Evolutionary conservation across 805 yeast species (phyloP).

Genomic region (Wickerhamiella slavikovae): DNA sequence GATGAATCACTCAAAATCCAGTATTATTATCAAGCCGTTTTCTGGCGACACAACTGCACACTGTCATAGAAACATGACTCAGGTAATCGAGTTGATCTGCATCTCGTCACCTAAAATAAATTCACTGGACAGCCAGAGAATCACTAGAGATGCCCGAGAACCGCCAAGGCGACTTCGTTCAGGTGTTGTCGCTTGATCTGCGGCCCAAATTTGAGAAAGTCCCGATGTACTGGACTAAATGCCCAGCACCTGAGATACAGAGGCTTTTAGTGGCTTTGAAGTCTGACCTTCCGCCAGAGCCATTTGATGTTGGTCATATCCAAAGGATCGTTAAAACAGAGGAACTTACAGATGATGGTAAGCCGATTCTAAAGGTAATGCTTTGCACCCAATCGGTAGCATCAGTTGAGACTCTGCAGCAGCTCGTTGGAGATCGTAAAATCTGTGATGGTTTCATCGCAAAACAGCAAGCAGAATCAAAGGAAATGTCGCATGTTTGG

Average conservation of each 20-base stretch:
- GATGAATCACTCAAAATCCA: no score
- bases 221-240: slow-evolving; percentile 7
- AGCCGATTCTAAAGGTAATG: slow-evolving; percentile 3
- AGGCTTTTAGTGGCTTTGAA: slow-evolving; percentile 9
- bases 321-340: slow-evolving; percentile 17
- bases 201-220: not conserved
- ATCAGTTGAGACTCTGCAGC: not conserved
- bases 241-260: slow-evolving; percentile 6
- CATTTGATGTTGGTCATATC: slow-evolving; percentile 16
- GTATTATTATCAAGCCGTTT: no score
- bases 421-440: slow-evolving; percentile 3
- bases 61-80: no score
- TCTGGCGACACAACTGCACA: no score
- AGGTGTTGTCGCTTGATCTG: slow-evolving; percentile 1
- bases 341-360: not conserved
- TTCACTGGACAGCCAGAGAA: no score
- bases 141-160: slow-evolving; percentile 1
- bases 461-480: slow-evolving; percentile 40
- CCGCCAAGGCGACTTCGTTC: slow-evolving; percentile 4
- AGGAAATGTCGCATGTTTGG: slow-evolving; percentile 50
- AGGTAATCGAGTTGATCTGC: no score
- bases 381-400: slow-evolving; percentile 2
- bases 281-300: slow-evolving; percentile 16
- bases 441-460: slow-evolving; percentile 28
- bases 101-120: no score